These are phyloP conservation scores for Wickerhamomyces strasburgensis DNA, from an alignment of 805 yeast species.

Conservation along the genomic window DNA sequence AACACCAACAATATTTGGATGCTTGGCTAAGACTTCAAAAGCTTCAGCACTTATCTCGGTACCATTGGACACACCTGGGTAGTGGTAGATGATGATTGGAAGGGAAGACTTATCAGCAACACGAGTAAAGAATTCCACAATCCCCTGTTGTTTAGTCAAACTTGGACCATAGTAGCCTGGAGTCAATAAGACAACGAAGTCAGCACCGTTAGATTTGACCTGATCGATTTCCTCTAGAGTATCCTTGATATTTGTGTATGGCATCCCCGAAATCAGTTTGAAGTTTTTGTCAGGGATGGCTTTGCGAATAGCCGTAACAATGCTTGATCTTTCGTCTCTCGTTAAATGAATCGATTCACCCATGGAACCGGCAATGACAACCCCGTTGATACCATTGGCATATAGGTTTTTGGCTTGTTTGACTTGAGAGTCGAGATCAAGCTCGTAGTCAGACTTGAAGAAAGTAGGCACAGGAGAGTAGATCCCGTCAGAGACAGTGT, in stretches of 20 bases:
- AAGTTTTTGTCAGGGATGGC: constrained; percentile 31
- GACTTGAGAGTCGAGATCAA: constrained; percentile 30
- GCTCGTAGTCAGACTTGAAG: constrained; percentile 25
- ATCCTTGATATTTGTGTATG: constrained; percentile 24
- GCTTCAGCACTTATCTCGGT: constrained; percentile 26
- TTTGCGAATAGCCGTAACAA: constrained; percentile 26
- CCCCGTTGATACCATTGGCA: constrained; percentile 29
- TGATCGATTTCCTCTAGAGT: constrained; percentile 25
- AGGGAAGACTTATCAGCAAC: constrained; percentile 31
- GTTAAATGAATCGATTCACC: constrained; percentile 35
- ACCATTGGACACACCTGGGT: constrained; percentile 34
- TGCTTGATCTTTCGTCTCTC: constrained; percentile 26
- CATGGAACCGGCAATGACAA: constrained; percentile 36
- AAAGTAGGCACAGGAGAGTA: constrained; percentile 31
- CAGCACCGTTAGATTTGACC: constrained; percentile 31
- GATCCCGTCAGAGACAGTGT: constrained; percentile 24
- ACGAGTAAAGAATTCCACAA: constrained; percentile 27
- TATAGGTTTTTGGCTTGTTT: constrained; percentile 28
- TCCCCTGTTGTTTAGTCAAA: constrained; percentile 30
- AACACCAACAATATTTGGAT: constrained; percentile 34
- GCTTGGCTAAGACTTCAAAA: constrained; percentile 25
- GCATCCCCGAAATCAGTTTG: constrained; percentile 32
- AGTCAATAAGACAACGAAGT: constrained; percentile 28
- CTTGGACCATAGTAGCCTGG: constrained; percentile 34
- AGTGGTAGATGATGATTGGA: constrained; percentile 34